Evolutionary conservation across 1,139 yeast species (phyloP).

Genomic region (Spencermartinsiella ligniputridi): DNA sequence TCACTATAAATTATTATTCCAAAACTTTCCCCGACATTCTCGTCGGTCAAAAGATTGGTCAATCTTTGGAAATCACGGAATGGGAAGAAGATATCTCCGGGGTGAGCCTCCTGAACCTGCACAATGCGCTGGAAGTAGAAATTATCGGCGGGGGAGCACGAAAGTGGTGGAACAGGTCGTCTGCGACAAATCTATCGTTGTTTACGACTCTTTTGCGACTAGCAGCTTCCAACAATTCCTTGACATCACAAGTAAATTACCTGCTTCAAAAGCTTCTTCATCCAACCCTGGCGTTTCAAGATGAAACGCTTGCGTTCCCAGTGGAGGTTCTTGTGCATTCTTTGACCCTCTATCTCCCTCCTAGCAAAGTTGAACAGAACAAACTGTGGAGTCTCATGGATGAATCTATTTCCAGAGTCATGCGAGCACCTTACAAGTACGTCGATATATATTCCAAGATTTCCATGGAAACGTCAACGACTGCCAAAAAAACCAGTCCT

Average conservation of each 20-base stretch:
- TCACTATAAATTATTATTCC: slow-evolving; percentile 20
- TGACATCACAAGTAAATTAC: slow-evolving; percentile 39
- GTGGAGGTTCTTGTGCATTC: slow-evolving; percentile 30
- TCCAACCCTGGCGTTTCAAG: slow-evolving; percentile 49
- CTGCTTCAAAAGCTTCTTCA: slow-evolving; percentile 40
- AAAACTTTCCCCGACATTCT: slow-evolving; percentile 22
- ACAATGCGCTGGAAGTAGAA: slow-evolving; percentile 31
- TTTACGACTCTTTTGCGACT: slow-evolving; percentile 58
- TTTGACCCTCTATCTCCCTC: slow-evolving; percentile 9
- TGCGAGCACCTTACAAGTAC: slow-evolving; percentile 77
- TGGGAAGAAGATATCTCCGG: slow-evolving; percentile 21
- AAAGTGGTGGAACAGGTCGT: slow-evolving; percentile 62
- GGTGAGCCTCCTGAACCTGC: slow-evolving; percentile 30
- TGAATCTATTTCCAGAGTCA: slow-evolving; percentile 65
- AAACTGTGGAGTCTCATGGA: slow-evolving; percentile 61
- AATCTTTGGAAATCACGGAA: slow-evolving; percentile 8
- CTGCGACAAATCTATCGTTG: slow-evolving; percentile 44
- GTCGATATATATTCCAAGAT: slow-evolving; percentile 53
- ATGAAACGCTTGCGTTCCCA: slow-evolving; percentile 33
- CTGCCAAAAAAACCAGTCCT: slow-evolving; percentile 43
- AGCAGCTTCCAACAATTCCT: slow-evolving; percentile 36
- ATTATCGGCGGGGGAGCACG: slow-evolving; percentile 30
- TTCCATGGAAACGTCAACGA: slow-evolving; percentile 18
- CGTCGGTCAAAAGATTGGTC: slow-evolving; percentile 14
- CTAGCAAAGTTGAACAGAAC: slow-evolving; percentile 14